phyloP scores from a whole-genome alignment of 2,329 filamentous ascomycete genomes.

The Simplicillium aogashimaense region DNA sequence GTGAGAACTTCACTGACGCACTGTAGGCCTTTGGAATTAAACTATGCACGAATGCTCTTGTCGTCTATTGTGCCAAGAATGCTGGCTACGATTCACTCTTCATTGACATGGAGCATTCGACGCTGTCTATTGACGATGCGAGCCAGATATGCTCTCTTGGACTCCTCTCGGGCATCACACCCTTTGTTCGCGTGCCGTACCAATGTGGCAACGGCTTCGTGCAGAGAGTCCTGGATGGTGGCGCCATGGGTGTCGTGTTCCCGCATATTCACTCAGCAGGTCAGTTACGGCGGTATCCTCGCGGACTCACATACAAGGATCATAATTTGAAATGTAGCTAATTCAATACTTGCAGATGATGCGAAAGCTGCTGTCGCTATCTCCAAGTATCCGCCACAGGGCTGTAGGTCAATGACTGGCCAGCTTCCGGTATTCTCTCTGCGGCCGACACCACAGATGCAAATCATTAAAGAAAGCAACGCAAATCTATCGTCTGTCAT shows the following conservation, averaged over 20 bases:
- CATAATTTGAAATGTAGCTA: background rate
- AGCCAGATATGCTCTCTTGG: constrained; percentile 17
- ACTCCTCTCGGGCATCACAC: constrained; percentile 15
- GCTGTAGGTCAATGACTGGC: constrained; percentile 11
- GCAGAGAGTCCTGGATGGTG: constrained; percentile 19
- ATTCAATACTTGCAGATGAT: constrained; percentile 4
- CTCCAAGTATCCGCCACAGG: constrained; percentile 11
- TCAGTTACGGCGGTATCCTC: too few species aligned
- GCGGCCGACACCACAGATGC: constrained; percentile 2
- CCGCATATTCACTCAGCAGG: constrained; percentile 14
- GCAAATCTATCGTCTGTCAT: constrained; percentile 8
- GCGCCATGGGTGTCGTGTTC: constrained; percentile 21
- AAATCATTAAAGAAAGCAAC: constrained; percentile 9
- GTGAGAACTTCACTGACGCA: background rate
- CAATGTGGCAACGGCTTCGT: constrained; percentile 22
- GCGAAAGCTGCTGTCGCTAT: constrained; percentile 9
- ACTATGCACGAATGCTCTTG: constrained; percentile 14
- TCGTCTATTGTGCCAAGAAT: constrained; percentile 20
- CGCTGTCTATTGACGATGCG: constrained; percentile 18
- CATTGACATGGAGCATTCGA: constrained; percentile 27
- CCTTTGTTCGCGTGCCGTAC: constrained; percentile 21
- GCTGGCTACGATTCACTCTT: constrained; percentile 24
- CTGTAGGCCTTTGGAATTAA: constrained; percentile 18
- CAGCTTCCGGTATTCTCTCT: constrained; percentile 9
- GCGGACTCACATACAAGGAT: too few species aligned